Base-by-base conservation (phyloP, 345 rosid species). In the Zanthoxylum bungeanum region DNA sequence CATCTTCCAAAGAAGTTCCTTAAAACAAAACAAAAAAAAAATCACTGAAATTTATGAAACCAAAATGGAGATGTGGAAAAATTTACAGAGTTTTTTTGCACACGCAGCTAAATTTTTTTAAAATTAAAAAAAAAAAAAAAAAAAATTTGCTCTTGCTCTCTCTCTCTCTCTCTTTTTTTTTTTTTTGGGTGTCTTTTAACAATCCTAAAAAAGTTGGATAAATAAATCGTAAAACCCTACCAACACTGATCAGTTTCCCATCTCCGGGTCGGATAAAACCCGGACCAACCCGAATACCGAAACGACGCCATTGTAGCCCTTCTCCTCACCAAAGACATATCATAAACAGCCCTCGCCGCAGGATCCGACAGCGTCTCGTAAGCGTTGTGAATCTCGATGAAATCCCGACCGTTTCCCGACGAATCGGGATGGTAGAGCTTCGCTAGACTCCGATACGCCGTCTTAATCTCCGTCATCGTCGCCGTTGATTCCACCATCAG, bases 181-280 rank as follows among this genome's bases (percentile, higher is more conserved):
- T n/a, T n/a, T n/a, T n/a, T n/a, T n/a, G n/a, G n/a, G n/a, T n/a
- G n/a, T n/a, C n/a, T n/a, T n/a, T n/a, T n/a, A 42, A 42, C 11
- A 42, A 3, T 4, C 49, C 49, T 14, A 44, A 10, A n/a, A 25
- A 53, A 55, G 60, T 14, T 4, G 71, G 60, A 11, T 28, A 30
- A n/a, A 53, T n/a, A 69, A 69, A 69, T 31, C 9, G 12, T 17
- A 27, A 27, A 37, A 7, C 3, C 21, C 78, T 77, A 91, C 97
- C 97, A 91, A 82, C 97, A 91, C 87, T 91, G 97, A 74, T 92
- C 97, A 51, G 97, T 92, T 60, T 92, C 97, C 97, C 97, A 92
- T 68, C 85, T 85, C 73, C 93, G 88, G 76, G 75, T 79, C 74
- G 85, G 55, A 36, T 72, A 46, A 21, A 64, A 70, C 56, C 80